These are phyloP conservation scores for Macroventuria anomochaeta DNA, from an alignment of 2,329 filamentous ascomycete species.

Conservation along the genomic window DNA sequence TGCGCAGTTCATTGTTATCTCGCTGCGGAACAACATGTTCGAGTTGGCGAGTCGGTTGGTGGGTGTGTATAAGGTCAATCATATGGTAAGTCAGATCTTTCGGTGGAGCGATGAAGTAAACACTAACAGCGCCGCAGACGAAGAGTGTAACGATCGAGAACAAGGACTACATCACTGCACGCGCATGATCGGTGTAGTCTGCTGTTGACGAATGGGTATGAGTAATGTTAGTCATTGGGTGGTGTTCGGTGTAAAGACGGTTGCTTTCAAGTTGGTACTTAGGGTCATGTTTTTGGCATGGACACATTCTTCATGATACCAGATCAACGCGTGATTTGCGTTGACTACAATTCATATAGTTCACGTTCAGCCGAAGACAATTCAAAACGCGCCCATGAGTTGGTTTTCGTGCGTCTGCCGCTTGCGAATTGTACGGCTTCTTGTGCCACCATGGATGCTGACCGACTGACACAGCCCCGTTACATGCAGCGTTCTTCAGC, in stretches of 20 bases:
- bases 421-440: too few species aligned
- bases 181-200: constrained; percentile 14
- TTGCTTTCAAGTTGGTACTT: too few species aligned
- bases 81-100: constrained; percentile 68
- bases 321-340: too few species aligned
- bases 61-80: constrained; percentile 99
- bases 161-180: constrained; percentile 52
- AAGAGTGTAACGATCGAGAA: constrained; percentile 62
- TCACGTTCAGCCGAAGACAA: too few species aligned
- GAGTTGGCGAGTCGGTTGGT: constrained; percentile 94
- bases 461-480: too few species aligned
- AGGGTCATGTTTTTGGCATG: too few species aligned
- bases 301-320: constrained; percentile 1
- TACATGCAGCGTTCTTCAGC: too few species aligned
- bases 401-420: too few species aligned
- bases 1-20: constrained; percentile 98
- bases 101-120: not conserved
- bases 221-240: constrained; percentile 9
- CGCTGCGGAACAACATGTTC: constrained; percentile 98
- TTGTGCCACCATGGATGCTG: too few species aligned
- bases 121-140: constrained; percentile 50
- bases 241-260: constrained; percentile 11
- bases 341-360: too few species aligned
- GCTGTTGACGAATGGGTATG: not conserved
- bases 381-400: too few species aligned